A percentile compares a stretch with the other conserved stretches of the same genome.
Evolutionary conservation across 805 yeast species (phyloP).

Genomic region (Lipomyces starkeyi): DNA sequence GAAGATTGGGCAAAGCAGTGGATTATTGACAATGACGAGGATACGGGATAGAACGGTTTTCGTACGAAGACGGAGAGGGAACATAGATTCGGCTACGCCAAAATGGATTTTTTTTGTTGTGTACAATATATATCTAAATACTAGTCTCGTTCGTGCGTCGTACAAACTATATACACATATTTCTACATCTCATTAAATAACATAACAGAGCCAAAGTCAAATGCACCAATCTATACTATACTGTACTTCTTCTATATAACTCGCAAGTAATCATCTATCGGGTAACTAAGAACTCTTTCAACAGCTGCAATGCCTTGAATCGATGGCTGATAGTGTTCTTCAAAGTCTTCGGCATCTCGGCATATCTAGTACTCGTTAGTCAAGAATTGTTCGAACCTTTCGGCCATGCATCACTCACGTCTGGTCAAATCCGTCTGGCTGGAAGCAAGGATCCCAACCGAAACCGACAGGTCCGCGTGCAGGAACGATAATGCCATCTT

Average conservation of each 20-base stretch:
- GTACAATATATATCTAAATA: not conserved
- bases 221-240: not conserved
- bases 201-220: not conserved
- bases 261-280: conserved; percentile 13
- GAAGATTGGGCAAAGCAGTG: conserved; percentile 76
- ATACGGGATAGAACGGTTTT: not conserved
- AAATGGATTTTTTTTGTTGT: not conserved
- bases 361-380: conserved; percentile 55
- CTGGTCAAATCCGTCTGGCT: conserved; percentile 74
- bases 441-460: conserved; percentile 94
- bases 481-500: conserved; percentile 71
- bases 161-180: conserved; percentile 1
- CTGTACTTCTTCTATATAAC: not conserved
- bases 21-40: conserved; percentile 56
- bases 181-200: not conserved
- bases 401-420: conserved; percentile 49
- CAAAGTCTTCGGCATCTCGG: conserved; percentile 78
- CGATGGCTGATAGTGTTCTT: conserved; percentile 90
- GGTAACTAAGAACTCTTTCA: conserved; percentile 56
- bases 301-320: conserved; percentile 76
- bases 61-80: not conserved
- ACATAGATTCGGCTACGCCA: not conserved
- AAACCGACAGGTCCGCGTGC: conserved; percentile 80
- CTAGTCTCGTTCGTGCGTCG: not conserved
- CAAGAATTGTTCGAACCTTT: not conserved